Evolutionary conservation across 2,329 filamentous ascomycete genomes (phyloP), one percentile per base, ranked within the genome.

Genomic region (Fusarium sp.): DNA sequence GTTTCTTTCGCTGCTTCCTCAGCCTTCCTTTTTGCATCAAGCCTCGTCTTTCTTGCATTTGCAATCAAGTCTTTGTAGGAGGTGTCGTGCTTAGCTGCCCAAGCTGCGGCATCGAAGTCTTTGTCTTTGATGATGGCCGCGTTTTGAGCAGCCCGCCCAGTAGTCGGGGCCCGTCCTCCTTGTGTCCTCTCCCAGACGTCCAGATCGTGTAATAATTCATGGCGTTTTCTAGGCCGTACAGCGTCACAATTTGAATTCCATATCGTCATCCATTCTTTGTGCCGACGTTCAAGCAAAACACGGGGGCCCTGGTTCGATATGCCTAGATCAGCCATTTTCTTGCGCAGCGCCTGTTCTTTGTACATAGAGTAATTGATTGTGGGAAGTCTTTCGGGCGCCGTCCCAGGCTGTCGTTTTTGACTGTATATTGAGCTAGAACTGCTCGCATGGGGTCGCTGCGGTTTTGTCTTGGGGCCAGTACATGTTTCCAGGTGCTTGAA

Each of bases 231-330:
- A 0, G 94, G 94, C 3, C 84, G 83, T 38, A 87, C 87, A 4
- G 94, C 92, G 79, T 99, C 96, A 80, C 94, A 97, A 78, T 99
- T 99, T 13, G 97, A 93, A 79, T 99, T 99, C 92, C 94, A 98
- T 20, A 99, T 82, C 40, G 96, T 98, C 54, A 96, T 86, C 94
- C 94, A 99, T 80, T 99, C 96, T 25, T 88, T 93, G 76, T 98
- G 94, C 20, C 97, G 88, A 70, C 86, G 88, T 77, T 95, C 91
- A 57, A 98, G 84, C 2, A 94, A 84, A 47, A 86, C 82, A 47
- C 91, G 91, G 1, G 86, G 80, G 1, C 96, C 96, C 64, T 82
- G 84, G 12, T 85, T 87, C 0, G 93, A 91, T 60, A 98, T 90
- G 2, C 94, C 94, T 2, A 96, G 84, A 5, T 97, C 94, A 20